These are phyloP conservation scores for Penicillium psychrosexuale DNA, from an alignment of 2,329 filamentous ascomycete species.

Conservation along the genomic window DNA sequence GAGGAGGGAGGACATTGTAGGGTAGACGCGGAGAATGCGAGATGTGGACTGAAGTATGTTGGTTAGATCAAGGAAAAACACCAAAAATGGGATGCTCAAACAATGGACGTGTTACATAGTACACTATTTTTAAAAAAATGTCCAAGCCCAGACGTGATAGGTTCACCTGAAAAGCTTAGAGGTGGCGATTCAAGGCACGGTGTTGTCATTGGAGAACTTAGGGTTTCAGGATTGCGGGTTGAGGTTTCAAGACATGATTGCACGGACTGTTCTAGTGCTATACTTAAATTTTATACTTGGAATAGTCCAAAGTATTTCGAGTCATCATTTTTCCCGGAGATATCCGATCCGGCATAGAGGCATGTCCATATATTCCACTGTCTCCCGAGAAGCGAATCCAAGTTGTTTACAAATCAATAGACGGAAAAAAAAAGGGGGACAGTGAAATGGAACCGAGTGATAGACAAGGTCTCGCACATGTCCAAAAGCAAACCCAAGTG, in stretches of 20 bases:
- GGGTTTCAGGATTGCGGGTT: constrained; percentile 4
- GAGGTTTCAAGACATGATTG: background rate
- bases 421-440: constrained; percentile 12
- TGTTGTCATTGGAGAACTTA: constrained; percentile 4
- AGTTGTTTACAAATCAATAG: constrained; percentile 24
- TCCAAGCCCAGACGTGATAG: background rate
- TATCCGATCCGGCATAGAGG: background rate
- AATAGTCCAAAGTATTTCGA: background rate
- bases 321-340: constrained; percentile 6
- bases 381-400: constrained; percentile 28
- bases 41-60: constrained; percentile 6
- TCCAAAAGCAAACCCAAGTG: constrained; percentile 20
- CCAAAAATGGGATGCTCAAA: background rate
- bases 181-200: background rate
- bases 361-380: constrained; percentile 2
- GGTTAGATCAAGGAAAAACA: background rate
- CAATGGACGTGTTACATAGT: background rate
- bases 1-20: constrained; percentile 1
- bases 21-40: constrained; percentile 10
- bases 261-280: background rate
- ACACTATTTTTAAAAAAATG: background rate
- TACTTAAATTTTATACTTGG: background rate
- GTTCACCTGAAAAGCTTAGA: background rate
- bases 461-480: background rate
- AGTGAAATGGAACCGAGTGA: constrained; percentile 9